Evolutionary conservation across 139 green algal genomes (phyloP).

Genomic region (Closterium sp.): DNA sequence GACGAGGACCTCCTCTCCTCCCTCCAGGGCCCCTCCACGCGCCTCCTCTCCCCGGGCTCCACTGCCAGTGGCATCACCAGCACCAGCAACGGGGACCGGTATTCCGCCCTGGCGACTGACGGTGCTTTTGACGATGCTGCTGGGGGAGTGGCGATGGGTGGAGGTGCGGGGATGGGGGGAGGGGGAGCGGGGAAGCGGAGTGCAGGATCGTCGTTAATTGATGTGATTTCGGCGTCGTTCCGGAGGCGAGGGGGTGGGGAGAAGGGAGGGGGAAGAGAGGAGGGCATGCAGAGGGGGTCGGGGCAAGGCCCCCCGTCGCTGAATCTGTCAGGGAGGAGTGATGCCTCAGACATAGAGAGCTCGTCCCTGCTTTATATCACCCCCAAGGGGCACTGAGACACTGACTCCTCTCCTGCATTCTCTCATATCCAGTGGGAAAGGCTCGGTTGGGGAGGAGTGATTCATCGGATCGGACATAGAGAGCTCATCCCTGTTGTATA

Average conservation of each 20-base stretch:
- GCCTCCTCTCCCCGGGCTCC: not conserved
- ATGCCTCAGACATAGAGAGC: not conserved
- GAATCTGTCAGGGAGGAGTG: not conserved
- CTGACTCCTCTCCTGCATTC: too few species aligned
- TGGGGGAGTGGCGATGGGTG: too few species aligned
- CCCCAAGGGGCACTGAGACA: not conserved
- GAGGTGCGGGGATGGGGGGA: not conserved
- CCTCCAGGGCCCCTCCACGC: not conserved
- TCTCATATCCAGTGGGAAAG: too few species aligned
- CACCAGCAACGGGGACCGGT: not conserved
- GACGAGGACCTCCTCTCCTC: not conserved
- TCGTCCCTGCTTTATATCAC: not conserved
- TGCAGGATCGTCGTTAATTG: not conserved
- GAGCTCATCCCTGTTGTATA: too few species aligned
- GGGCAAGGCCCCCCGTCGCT: not conserved
- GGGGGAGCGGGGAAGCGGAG: not conserved
- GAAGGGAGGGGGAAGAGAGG: not conserved
- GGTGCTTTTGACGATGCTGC: not conserved
- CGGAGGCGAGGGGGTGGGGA: not conserved
- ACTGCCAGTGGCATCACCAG: not conserved
- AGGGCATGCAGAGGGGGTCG: not conserved
- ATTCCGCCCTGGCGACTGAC: not conserved
- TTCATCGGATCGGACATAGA: too few species aligned
- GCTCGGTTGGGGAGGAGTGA: too few species aligned
- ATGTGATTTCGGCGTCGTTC: not conserved